These are phyloP conservation scores for Syzygium aqueum DNA, from an alignment of 345 rosid species.

Conservation along the genomic window DNA sequence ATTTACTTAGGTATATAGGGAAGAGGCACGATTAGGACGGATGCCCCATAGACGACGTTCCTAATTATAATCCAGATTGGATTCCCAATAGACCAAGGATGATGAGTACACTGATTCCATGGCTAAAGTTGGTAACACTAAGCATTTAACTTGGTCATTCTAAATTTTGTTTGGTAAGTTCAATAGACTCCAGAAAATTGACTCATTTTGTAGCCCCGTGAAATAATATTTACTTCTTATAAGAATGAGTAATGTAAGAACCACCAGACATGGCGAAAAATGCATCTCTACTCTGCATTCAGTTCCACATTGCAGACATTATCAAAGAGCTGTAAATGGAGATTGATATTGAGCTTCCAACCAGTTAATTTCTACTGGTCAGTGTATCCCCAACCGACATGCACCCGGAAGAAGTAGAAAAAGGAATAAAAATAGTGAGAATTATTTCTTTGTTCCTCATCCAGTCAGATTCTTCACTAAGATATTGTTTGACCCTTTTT, in stretches of 20 bases:
- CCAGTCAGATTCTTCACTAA: background rate
- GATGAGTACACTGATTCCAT: background rate
- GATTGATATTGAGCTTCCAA: background rate
- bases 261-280: background rate
- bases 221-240: background rate
- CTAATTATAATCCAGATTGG: background rate
- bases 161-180: background rate
- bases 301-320: background rate
- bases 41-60: background rate
- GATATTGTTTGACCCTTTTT: background rate
- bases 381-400: background rate
- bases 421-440: background rate
- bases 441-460: background rate
- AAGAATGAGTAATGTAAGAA: background rate
- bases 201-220: background rate
- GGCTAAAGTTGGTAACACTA: background rate
- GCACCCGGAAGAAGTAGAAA: background rate
- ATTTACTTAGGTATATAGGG: background rate
- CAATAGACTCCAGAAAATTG: background rate
- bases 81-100: background rate
- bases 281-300: background rate
- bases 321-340: background rate
- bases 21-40: background rate
- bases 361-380: background rate
- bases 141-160: background rate